A percentile compares a stretch with the other conserved stretches of the same genome.
These are phyloP conservation scores for Paraleonurus japonicus DNA, from an alignment of 257 asterid species.

Conservation along the genomic window DNA sequence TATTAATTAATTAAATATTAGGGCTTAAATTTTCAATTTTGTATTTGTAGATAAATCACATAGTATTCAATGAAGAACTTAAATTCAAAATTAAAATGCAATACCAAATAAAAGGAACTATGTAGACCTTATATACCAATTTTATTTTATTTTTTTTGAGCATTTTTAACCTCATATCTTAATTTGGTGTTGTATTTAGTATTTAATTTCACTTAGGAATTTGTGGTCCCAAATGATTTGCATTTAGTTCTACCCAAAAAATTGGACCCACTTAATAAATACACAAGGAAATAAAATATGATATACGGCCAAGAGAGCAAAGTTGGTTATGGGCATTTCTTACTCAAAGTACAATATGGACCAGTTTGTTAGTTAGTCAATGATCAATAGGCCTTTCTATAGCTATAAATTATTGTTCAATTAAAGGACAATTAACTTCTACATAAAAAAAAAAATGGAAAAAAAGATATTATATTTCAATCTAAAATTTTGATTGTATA, in stretches of 20 bases:
- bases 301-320: not conserved
- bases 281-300: not conserved
- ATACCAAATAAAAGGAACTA: not conserved
- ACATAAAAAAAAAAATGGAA: too few species aligned
- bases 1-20: not conserved
- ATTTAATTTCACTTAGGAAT: not conserved
- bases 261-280: slow-evolving; percentile 30
- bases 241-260: slow-evolving; percentile 20
- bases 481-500: not conserved
- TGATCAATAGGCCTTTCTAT: slow-evolving; percentile 1
- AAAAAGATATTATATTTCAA: too few species aligned
- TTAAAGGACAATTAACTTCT: not conserved
- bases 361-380: slow-evolving; percentile 25
- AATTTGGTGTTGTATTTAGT: not conserved
- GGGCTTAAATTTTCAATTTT: not conserved
- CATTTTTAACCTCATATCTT: not conserved
- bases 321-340: slow-evolving; percentile 24
- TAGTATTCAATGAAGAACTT: too few species aligned
- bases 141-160: too few species aligned
- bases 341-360: slow-evolving; percentile 34
- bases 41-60: not conserved
- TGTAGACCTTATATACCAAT: not conserved
- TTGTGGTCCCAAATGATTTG: slow-evolving; percentile 34
- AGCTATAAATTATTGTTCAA: slow-evolving; percentile 13
- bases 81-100: too few species aligned